Conservation (phyloP, 495 filamentous ascomycete genomes). For the Polyplosphaeria fusca region DNA sequence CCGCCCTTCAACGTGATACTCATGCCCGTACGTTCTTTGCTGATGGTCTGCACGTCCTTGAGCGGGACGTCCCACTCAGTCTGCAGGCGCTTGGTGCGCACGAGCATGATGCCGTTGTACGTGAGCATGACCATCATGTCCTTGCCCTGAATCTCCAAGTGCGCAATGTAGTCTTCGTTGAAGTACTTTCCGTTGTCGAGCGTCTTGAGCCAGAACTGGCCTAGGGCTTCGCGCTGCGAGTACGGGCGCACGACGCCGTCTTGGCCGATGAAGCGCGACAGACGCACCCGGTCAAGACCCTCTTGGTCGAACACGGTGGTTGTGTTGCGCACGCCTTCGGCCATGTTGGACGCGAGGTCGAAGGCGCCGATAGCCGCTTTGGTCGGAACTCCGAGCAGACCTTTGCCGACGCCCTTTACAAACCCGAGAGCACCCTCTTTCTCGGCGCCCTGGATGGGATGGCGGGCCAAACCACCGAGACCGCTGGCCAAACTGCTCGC, state of each 20-base stretch:
- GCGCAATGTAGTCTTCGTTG: conserved; percentile 94
- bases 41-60: conserved; percentile 94
- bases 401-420: conserved; percentile 96
- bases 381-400: conserved; percentile 84
- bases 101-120: conserved; percentile 85
- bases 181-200: conserved; percentile 96
- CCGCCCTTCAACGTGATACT: conserved; percentile 83
- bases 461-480: conserved; percentile 85
- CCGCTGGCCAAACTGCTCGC: conserved; percentile 88
- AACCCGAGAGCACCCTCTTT: conserved; percentile 91
- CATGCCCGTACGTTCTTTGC: conserved; percentile 92
- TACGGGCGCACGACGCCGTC: conserved; percentile 95
- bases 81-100: conserved; percentile 75
- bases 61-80: conserved; percentile 95
- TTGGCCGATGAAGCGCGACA: conserved; percentile 83
- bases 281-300: conserved; percentile 87
- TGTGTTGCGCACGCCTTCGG: conserved; percentile 95
- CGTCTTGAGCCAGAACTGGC: conserved; percentile 98
- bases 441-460: conserved; percentile 92
- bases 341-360: conserved; percentile 92
- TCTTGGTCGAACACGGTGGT: conserved; percentile 96
- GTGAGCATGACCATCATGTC: conserved; percentile 96
- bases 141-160: conserved; percentile 82
- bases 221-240: conserved; percentile 90
- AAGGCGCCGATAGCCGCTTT: conserved; percentile 97